These are phyloP conservation scores for Spinellus fusiger DNA, from an alignment of 192 early-diverging fungal genomes.

Conservation along the genomic window DNA sequence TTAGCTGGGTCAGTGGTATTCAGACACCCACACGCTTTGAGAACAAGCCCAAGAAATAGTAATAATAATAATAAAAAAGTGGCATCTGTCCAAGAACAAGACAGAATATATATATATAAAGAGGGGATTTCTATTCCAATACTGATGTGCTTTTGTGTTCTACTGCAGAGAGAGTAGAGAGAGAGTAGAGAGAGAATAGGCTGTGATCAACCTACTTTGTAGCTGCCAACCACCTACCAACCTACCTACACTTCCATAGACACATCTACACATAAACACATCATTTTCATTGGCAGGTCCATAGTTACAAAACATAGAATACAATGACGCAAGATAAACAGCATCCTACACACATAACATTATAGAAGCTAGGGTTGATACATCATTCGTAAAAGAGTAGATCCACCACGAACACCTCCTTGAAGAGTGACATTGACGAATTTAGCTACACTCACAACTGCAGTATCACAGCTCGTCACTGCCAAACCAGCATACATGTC, in stretches of 20 bases:
- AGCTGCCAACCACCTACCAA: too few species aligned
- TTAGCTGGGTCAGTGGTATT: conserved; percentile 29
- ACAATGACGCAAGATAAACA: neutral
- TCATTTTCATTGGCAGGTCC: too few species aligned
- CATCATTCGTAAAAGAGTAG: conserved; percentile 3
- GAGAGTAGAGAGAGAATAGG: too few species aligned
- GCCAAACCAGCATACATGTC: conserved; percentile 21
- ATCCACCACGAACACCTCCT: conserved; percentile 3
- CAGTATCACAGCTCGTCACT: conserved; percentile 24
- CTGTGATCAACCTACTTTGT: too few species aligned
- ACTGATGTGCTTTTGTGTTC: too few species aligned
- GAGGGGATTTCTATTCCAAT: too few species aligned
- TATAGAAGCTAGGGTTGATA: neutral
- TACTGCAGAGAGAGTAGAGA: too few species aligned
- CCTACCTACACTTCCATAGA: too few species aligned
- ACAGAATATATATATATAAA: neutral
- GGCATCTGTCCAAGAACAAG: neutral
- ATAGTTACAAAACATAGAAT: too few species aligned
- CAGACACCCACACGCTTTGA: conserved; percentile 30
- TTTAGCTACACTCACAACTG: conserved; percentile 26
- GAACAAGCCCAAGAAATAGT: conserved; percentile 29
- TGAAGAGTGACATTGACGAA: conserved; percentile 15
- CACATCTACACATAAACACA: too few species aligned
- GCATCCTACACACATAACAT: neutral
- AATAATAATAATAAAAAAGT: neutral